Conservation (phyloP, 1,284 basidiomycete species). For the Sanghuangporus baumii region DNA sequence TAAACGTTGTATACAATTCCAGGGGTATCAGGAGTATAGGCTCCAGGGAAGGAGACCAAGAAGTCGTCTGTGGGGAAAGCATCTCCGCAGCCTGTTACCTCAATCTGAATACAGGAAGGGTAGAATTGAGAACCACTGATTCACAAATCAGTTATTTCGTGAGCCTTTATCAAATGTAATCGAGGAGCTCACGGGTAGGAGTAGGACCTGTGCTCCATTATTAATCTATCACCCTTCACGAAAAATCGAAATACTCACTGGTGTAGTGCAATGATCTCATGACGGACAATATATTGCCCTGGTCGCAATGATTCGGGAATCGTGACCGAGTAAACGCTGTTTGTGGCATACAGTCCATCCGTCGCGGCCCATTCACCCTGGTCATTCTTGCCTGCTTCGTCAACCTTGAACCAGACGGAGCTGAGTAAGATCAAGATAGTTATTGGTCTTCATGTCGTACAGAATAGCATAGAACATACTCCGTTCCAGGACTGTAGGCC, state of each 20-base stretch:
- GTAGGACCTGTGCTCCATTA: background rate
- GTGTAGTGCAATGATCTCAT: conserved; percentile 32
- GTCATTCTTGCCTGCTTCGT: conserved; percentile 36
- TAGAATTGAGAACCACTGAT: conserved; percentile 35
- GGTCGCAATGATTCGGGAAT: conserved; percentile 38
- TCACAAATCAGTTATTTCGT: background rate
- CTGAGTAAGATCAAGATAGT: conserved; percentile 17
- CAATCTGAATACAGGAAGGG: conserved; percentile 46
- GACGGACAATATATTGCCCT: conserved; percentile 45
- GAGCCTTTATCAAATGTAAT: background rate
- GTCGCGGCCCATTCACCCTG: conserved; percentile 42
- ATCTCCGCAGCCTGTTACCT: conserved; percentile 45
- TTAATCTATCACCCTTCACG: background rate
- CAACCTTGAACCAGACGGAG: conserved; percentile 46
- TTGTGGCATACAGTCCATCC: conserved; percentile 32
- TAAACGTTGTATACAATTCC: conserved; percentile 39
- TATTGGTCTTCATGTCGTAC: background rate
- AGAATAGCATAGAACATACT: conserved; percentile 25
- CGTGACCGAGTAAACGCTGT: conserved; percentile 40
- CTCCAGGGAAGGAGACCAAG: conserved; percentile 48
- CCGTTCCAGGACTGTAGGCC: conserved; percentile 36
- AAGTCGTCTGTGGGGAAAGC: conserved; percentile 34
- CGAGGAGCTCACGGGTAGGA: background rate
- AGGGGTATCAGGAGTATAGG: conserved; percentile 42
- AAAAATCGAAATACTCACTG: background rate